Base-by-base conservation (phyloP, 345 rosid species). In the Boechera retrofracta region DNA sequence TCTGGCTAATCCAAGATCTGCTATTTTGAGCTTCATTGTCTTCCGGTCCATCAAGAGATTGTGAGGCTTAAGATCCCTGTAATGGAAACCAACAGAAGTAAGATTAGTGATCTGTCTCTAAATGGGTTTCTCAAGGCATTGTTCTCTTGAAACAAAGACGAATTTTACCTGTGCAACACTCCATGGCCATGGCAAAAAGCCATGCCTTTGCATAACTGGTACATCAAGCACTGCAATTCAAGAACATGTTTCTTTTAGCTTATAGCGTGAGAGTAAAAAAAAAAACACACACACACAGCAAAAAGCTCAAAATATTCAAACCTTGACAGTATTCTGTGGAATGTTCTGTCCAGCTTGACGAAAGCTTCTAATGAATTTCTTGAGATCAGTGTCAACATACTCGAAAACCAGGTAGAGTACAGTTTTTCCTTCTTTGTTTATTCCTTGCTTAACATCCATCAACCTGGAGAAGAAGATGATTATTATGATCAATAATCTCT, bases 111-210 rank as follows among this genome's bases (percentile, higher is more conserved):
- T 39, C 10, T 3, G 12, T 39, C 18, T 48, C 62, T 0, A 13
- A 45, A 10, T 21, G 11, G 21, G 10, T 35, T 26, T 12, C 42
- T 9, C 33, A 51, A 55, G 3, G 36, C 64, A 59, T 9, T 39
- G 16, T 48, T 38, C 1, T 29, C 47, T 53, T 38, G 2, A 41
- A 24, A 15, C 33, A 36, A 36, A 48, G 59, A 51, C 36, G 36
- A 58, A 11, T 28, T 48, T 11, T 45, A 91, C 99, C 99, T 95
- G 81, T 95, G 99, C 55, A 95, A 56, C 77, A 95, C 88, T 61
- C 99, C 99, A 67, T 91, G 97, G 26, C 98, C 99, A 76, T 92
- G 99, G 82, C 98, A 95, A 82, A 95, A 91, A 62, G 99, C 94
- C 75, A 94, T 92, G 28, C 99, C 99, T 79, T 92, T 92, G 89